These are phyloP conservation scores for Daldinia eschscholtzii DNA, from an alignment of 2,329 filamentous ascomycete genomes.

Conservation along the genomic window DNA sequence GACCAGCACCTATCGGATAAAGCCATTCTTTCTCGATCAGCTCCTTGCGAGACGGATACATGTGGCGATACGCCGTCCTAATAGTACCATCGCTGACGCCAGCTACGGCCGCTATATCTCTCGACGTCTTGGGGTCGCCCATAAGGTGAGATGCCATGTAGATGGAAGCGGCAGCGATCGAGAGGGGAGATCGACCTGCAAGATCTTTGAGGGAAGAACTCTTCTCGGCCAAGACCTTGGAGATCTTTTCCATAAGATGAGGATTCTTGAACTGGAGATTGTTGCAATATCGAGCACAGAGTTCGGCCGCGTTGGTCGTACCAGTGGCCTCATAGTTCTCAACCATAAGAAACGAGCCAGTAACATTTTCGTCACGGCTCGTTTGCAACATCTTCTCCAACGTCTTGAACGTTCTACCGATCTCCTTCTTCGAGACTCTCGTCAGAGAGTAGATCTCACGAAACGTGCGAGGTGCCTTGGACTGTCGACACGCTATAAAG, in stretches of 20 bases:
- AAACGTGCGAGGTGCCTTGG: slow-evolving; percentile 88
- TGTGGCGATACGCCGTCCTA: slow-evolving; percentile 91
- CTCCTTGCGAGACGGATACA: slow-evolving; percentile 79
- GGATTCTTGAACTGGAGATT: slow-evolving; percentile 79
- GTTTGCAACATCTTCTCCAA: slow-evolving; percentile 89
- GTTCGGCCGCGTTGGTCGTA: slow-evolving; percentile 83
- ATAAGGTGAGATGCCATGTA: slow-evolving; percentile 94
- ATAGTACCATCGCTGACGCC: slow-evolving; percentile 98
- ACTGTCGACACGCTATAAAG: slow-evolving; percentile 96
- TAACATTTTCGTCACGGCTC: slow-evolving; percentile 72
- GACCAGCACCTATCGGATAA: slow-evolving; percentile 73
- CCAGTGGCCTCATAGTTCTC: slow-evolving; percentile 79
- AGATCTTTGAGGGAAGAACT: slow-evolving; percentile 83
- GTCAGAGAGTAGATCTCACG: slow-evolving; percentile 94
- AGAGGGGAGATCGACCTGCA: slow-evolving; percentile 92
- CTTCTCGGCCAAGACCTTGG: slow-evolving; percentile 80
- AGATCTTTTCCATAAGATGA: slow-evolving; percentile 82
- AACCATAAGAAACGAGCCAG: slow-evolving; percentile 66
- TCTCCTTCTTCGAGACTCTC: slow-evolving; percentile 96
- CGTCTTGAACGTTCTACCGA: slow-evolving; percentile 93
- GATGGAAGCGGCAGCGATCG: slow-evolving; percentile 94
- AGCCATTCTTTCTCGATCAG: slow-evolving; percentile 84
- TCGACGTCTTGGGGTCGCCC: slow-evolving; percentile 81
- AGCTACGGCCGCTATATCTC: slow-evolving; percentile 85
- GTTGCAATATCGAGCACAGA: slow-evolving; percentile 91